These are phyloP conservation scores for Epichloe coenophiala DNA, from an alignment of 2,329 filamentous ascomycete genomes.

Conservation along the genomic window DNA sequence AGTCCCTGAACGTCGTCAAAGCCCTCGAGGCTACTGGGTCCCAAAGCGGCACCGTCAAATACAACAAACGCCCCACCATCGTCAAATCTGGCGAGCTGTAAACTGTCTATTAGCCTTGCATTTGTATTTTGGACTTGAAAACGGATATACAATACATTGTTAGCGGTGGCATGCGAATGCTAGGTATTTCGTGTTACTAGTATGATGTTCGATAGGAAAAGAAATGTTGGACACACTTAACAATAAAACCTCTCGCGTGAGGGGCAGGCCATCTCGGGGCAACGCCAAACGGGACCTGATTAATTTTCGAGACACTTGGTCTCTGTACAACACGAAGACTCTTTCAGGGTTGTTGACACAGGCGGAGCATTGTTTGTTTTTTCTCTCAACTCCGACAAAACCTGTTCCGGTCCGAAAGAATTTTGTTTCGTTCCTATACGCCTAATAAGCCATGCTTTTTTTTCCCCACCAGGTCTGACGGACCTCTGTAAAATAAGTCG, in stretches of 20 bases:
- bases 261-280: no score
- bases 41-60: constrained; percentile 40
- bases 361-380: neutral
- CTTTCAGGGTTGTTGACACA: no score
- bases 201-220: neutral
- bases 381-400: neutral
- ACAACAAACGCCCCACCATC: constrained; percentile 45
- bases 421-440: neutral
- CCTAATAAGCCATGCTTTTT: neutral
- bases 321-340: no score
- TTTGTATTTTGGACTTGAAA: neutral
- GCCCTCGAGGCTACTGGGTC: constrained; percentile 48
- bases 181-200: neutral
- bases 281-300: no score
- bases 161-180: constrained; percentile 1
- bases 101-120: constrained; percentile 13
- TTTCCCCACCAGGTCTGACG: neutral
- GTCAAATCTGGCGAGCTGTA: constrained; percentile 37
- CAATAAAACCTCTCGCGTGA: neutral
- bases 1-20: constrained; percentile 40
- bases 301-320: no score
- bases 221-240: neutral
- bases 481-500: neutral
- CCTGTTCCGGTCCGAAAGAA: neutral
- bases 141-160: neutral